Evolutionary conservation across 495 filamentous ascomycete species (phyloP).

Genomic region (Penicillium cosmopolitanum): DNA sequence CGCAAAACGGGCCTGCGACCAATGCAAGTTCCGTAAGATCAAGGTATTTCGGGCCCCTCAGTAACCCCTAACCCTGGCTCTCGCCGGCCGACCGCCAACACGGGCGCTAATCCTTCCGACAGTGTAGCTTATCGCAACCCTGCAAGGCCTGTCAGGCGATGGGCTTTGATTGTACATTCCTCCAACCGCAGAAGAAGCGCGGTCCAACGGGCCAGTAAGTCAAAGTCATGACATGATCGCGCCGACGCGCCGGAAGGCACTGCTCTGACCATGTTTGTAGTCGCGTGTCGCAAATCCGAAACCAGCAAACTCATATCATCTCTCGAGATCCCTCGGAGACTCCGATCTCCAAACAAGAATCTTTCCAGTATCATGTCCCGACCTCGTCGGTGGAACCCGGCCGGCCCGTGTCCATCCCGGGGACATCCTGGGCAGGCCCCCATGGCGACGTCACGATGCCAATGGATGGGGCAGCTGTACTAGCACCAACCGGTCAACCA

Average conservation of each 20-base stretch:
- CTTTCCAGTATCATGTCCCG: conserved; percentile 27
- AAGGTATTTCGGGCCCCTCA: conserved; percentile 34
- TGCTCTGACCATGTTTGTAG: conserved; percentile 23
- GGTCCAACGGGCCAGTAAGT: conserved; percentile 49
- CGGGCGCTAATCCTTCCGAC: conserved; percentile 21
- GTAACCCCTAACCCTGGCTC: conserved; percentile 5
- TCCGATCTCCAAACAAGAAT: conserved; percentile 21
- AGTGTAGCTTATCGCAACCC: conserved; percentile 48
- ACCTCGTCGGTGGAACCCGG: conserved; percentile 25
- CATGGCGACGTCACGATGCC: conserved; percentile 28
- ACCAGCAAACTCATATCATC: conserved; percentile 38
- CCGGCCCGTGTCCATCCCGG: conserved; percentile 25
- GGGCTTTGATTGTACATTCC: conserved; percentile 51
- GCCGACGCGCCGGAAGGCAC: conserved; percentile 4
- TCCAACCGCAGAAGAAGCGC: conserved; percentile 49
- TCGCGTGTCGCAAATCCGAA: conserved; percentile 47
- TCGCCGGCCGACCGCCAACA: neutral
- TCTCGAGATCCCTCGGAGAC: conserved; percentile 19
- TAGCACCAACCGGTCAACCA: conserved; percentile 26
- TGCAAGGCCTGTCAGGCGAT: conserved; percentile 43
- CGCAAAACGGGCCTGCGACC: conserved; percentile 45
- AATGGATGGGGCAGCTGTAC: conserved; percentile 22
- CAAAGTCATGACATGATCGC: neutral
- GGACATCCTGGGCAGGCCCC: conserved; percentile 25
- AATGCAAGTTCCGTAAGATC: conserved; percentile 50